phyloP scores from a whole-genome alignment of 176 grass and related monocot species.

The Sorghum bicolor region DNA sequence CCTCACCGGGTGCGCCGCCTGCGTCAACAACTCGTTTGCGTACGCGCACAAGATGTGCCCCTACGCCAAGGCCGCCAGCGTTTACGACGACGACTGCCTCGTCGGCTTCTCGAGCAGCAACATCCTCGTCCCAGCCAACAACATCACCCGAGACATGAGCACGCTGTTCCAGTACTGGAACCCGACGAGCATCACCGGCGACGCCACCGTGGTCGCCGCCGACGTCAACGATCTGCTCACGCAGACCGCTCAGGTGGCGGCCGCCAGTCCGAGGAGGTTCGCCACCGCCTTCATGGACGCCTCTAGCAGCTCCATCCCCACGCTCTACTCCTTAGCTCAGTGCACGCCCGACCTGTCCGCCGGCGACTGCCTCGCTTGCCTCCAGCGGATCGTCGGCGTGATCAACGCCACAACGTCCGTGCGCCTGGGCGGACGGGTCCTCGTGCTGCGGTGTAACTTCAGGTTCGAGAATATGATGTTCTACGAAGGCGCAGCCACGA shows the following conservation, averaged over 20 bases:
- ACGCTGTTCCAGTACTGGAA: slow-evolving; percentile 1
- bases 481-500: background rate
- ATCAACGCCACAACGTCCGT: slow-evolving; percentile 3
- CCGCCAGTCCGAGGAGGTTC: background rate
- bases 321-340: slow-evolving; percentile 27
- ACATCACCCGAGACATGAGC: background rate
- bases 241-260: background rate
- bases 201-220: background rate
- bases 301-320: background rate
- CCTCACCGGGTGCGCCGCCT: background rate
- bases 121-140: background rate
- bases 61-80: background rate
- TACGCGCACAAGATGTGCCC: background rate
- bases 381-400: background rate
- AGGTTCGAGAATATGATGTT: background rate
- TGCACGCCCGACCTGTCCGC: slow-evolving; percentile 34
- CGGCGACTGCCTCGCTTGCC: background rate
- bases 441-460: slow-evolving; percentile 4
- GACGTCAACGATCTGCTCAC: background rate
- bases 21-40: background rate
- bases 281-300: background rate
- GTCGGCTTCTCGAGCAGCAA: background rate
- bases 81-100: slow-evolving; percentile 21
- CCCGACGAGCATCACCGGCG: background rate
- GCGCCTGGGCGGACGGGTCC: background rate